phyloP scores from a whole-genome alignment of 2,329 filamentous ascomycete species.

The Knoxdaviesia capensis region DNA sequence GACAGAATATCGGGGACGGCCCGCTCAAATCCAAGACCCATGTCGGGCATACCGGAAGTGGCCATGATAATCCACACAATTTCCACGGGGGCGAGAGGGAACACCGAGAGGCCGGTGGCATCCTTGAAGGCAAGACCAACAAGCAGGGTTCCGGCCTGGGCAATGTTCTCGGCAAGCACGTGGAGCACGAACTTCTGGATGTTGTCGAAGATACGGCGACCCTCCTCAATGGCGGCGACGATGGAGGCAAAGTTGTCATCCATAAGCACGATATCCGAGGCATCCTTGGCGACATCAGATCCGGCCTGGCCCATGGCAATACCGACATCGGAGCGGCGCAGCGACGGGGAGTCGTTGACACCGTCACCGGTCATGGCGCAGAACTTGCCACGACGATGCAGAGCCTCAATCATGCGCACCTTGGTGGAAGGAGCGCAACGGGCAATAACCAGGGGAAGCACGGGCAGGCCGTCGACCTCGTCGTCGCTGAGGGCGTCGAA shows the following conservation, averaged over 20 bases:
- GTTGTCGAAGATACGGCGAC: slow-evolving; percentile 53
- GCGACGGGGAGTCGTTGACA: slow-evolving; percentile 52
- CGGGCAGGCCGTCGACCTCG: slow-evolving; percentile 42
- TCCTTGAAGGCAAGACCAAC: slow-evolving; percentile 59
- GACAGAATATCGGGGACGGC: slow-evolving; percentile 49
- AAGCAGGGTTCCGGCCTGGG: slow-evolving; percentile 47
- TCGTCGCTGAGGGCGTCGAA: slow-evolving; percentile 44
- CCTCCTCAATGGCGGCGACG: slow-evolving; percentile 50
- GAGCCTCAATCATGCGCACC: slow-evolving; percentile 53
- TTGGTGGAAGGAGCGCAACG: slow-evolving; percentile 52
- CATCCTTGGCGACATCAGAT: slow-evolving; percentile 42
- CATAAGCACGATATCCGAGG: slow-evolving; percentile 47
- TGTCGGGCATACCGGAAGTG: slow-evolving; percentile 54
- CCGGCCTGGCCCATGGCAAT: slow-evolving; percentile 46
- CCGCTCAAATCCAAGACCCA: slow-evolving; percentile 56
- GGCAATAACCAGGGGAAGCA: slow-evolving; percentile 47
- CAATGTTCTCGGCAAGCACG: slow-evolving; percentile 50
- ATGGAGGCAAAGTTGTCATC: slow-evolving; percentile 61
- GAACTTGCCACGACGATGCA: slow-evolving; percentile 44
- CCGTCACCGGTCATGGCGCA: slow-evolving; percentile 59
- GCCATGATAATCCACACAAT: slow-evolving; percentile 72
- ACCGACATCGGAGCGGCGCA: slow-evolving; percentile 50
- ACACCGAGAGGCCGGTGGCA: slow-evolving; percentile 40
- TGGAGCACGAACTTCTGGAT: slow-evolving; percentile 59
- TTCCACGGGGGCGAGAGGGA: slow-evolving; percentile 54